These are phyloP conservation scores for Fusarium oligoseptatum DNA, from an alignment of 2,329 filamentous ascomycete genomes.

Conservation along the genomic window DNA sequence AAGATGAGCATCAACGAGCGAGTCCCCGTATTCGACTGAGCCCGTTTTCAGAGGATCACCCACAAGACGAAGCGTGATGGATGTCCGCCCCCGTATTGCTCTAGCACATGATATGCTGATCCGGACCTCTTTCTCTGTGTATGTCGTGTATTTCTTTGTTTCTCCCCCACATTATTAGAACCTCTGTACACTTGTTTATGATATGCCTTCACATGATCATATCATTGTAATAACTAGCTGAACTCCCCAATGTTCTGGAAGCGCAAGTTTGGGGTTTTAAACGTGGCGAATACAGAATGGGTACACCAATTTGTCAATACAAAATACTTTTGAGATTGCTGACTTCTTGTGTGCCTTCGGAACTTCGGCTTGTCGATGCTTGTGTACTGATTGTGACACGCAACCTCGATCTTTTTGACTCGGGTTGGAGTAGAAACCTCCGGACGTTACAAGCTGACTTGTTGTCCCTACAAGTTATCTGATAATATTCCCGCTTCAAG, in stretches of 20 bases:
- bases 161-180: not conserved
- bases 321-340: constrained; percentile 1
- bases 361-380: not conserved
- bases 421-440: not conserved
- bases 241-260: not conserved
- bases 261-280: not conserved
- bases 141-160: constrained; percentile 5
- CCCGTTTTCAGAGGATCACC: constrained; percentile 28
- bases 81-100: not conserved
- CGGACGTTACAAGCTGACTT: not conserved
- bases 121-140: not conserved
- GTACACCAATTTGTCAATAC: not conserved
- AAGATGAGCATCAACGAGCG: constrained; percentile 58
- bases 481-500: no score
- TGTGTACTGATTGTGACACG: constrained; percentile 29
- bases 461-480: not conserved
- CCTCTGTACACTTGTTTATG: not conserved
- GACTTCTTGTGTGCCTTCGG: not conserved
- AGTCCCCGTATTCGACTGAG: constrained; percentile 44
- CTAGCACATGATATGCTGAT: not conserved
- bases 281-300: not conserved
- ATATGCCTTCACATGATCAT: not conserved
- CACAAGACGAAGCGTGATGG: not conserved
- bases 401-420: constrained; percentile 27
- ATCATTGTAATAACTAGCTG: not conserved